Evolutionary conservation across 176 grass and related monocot genomes (phyloP), one percentile per base, ranked within the genome.

Genomic region (Oryza glaberrima): DNA sequence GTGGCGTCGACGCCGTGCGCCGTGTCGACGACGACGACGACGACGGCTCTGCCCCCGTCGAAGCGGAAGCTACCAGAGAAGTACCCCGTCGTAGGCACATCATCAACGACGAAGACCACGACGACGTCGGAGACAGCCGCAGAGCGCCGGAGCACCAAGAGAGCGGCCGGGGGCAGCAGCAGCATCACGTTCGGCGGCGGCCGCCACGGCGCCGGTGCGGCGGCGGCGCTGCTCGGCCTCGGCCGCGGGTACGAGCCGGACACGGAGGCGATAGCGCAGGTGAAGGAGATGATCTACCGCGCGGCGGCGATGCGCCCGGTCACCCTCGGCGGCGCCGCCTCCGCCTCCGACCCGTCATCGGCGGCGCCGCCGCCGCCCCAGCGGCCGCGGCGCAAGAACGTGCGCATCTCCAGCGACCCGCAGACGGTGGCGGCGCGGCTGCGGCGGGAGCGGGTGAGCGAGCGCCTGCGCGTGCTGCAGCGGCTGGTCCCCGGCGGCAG

Each of bases 271-370:
- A 77, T 89, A 71, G 86, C 84, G 0, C 89, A 89, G 73, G 87
- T 92, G 83, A 92, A 91, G 79, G 94, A 92, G 79, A 92, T 94
- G 90, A 85, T 92, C 54, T 97, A 91, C 76, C 88, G 90, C 43
- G 87, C 89, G n/a, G 94, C 94, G 19, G 92, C 88, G 73, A 97
- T 92, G 94, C 94, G 93, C 15, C 92, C 94, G 7, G 65, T 92
- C 51, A 88, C 22, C 81, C 86, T 91, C 85, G 2, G 84, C 85
- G 2, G 84, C 85, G 1, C 81, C 48, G 52, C 13, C 85, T 1
- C 81, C 48, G 52, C 13, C 20, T 4, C 47, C 88, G 74, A 85
- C 25, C 1, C 60, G 30, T 32, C 30, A 35, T 23, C 66, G 25
- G 15, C 80, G 69, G 26, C 88, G 47, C 48, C 43, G 41, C 63